Percentiles rank a stretch among this genome's conserved stretches.
Conservation (phyloP, 2,329 filamentous ascomycete genomes). For the Knoxdaviesia proteae region DNA sequence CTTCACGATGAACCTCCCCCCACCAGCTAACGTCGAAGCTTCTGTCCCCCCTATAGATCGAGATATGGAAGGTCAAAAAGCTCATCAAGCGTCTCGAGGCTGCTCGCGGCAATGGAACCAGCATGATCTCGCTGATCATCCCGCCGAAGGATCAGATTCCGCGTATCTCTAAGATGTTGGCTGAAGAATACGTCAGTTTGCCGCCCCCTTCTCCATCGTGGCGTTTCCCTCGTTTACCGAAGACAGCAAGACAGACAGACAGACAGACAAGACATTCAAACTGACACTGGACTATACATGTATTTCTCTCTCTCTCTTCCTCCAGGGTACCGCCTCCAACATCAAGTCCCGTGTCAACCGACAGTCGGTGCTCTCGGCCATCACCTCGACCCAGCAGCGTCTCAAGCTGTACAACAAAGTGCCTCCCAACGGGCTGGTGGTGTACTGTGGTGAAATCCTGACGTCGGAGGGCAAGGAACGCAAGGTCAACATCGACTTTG, state of each 20-base stretch:
- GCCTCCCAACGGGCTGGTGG: slow-evolving; percentile 86
- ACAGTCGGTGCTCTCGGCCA: slow-evolving; percentile 91
- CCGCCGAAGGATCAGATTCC: slow-evolving; percentile 98
- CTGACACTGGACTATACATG: too few relatives aligned
- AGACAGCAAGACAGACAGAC: background rate
- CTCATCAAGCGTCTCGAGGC: slow-evolving; percentile 96
- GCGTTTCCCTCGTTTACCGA: background rate
- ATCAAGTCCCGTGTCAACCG: slow-evolving; percentile 99
- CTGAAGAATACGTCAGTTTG: slow-evolving; percentile 84
- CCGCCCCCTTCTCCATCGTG: background rate
- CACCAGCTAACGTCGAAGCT: too few relatives aligned
- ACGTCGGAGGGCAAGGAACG: slow-evolving; percentile 95
- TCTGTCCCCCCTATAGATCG: slow-evolving; percentile 27
- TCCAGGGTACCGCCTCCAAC: slow-evolving; percentile 86
- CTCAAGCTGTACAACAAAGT: slow-evolving; percentile 99
- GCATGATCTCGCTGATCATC: slow-evolving; percentile 99
- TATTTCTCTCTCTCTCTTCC: slow-evolving; percentile 7
- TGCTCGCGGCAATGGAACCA: slow-evolving; percentile 93
- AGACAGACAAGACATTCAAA: too few relatives aligned
- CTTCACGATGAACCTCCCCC: too few relatives aligned
- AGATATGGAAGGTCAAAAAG: slow-evolving; percentile 98
- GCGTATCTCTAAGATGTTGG: slow-evolving; percentile 95
- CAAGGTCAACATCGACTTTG: slow-evolving; percentile 99
- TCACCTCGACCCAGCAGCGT: slow-evolving; percentile 96
- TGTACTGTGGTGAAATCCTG: slow-evolving; percentile 99